Evolutionary conservation across 2,329 filamentous ascomycete genomes (phyloP).

Genomic region (Paraphaeosphaeria minitans): DNA sequence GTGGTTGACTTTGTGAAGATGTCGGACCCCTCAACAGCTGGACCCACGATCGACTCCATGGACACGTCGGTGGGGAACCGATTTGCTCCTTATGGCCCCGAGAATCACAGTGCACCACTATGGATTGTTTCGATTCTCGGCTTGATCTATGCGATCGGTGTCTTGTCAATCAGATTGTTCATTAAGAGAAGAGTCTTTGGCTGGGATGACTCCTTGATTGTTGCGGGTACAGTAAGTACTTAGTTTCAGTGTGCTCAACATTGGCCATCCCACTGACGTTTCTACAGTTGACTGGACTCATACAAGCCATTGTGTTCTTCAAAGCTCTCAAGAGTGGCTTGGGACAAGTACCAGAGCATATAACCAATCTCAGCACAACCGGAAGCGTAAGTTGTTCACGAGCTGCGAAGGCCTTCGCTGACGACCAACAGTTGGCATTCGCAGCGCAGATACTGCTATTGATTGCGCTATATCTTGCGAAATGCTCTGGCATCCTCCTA

Average conservation of each 20-base stretch:
- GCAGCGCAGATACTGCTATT: constrained; percentile 19
- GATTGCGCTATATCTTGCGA: constrained; percentile 18
- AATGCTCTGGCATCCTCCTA: constrained; percentile 20
- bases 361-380: not conserved
- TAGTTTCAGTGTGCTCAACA: not conserved
- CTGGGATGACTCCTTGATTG: constrained; percentile 18
- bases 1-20: constrained; percentile 3
- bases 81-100: constrained; percentile 16
- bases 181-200: constrained; percentile 20
- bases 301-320: constrained; percentile 11
- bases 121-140: constrained; percentile 20
- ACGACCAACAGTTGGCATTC: constrained; percentile 16
- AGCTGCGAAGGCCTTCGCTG: not conserved
- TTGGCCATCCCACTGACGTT: not conserved
- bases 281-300: constrained; percentile 10
- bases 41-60: constrained; percentile 12
- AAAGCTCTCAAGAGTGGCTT: constrained; percentile 9
- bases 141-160: constrained; percentile 16
- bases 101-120: constrained; percentile 19
- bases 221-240: constrained; percentile 17
- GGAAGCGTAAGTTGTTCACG: not conserved
- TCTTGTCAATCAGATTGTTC: constrained; percentile 15
- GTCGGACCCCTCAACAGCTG: constrained; percentile 1
- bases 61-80: constrained; percentile 19
- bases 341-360: constrained; percentile 8